Conservation (phyloP, 805 yeast species). For the Schizosaccharomyces octosporus region DNA sequence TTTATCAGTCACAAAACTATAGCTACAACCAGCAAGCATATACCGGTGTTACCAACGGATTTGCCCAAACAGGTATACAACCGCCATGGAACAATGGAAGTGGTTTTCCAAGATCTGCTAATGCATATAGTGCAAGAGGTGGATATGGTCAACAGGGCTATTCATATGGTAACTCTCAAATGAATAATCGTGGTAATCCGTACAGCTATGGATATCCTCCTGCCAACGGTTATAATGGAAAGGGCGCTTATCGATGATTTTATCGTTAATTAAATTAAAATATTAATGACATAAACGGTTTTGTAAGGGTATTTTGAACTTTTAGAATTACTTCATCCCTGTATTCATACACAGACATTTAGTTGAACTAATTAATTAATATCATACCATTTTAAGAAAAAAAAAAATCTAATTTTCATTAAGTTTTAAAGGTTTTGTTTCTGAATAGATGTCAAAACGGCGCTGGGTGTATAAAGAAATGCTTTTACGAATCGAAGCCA, state of each 20-base stretch:
- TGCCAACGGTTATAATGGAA: too few relatives aligned
- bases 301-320: too few relatives aligned
- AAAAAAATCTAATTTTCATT: neutral
- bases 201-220: too few relatives aligned
- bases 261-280: too few relatives aligned
- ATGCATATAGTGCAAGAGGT: neutral
- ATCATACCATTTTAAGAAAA: neutral
- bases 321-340: too few relatives aligned
- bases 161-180: too few relatives aligned
- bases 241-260: too few relatives aligned
- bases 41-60: neutral
- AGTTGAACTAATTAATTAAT: neutral
- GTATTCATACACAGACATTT: too few relatives aligned
- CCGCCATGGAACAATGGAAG: neutral
- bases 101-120: neutral
- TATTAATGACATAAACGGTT: too few relatives aligned
- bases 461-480: constrained; percentile 51
- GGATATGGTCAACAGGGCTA: neutral
- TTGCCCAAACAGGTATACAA: neutral
- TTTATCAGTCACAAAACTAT: neutral
- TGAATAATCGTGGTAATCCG: too few relatives aligned
- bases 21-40: neutral
- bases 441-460: constrained; percentile 39
- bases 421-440: constrained; percentile 12
- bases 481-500: constrained; percentile 33